Percentiles rank a stretch among this genome's conserved stretches.
phyloP scores from a whole-genome alignment of 1,284 basidiomycete genomes.

The Grifola frondosa region DNA sequence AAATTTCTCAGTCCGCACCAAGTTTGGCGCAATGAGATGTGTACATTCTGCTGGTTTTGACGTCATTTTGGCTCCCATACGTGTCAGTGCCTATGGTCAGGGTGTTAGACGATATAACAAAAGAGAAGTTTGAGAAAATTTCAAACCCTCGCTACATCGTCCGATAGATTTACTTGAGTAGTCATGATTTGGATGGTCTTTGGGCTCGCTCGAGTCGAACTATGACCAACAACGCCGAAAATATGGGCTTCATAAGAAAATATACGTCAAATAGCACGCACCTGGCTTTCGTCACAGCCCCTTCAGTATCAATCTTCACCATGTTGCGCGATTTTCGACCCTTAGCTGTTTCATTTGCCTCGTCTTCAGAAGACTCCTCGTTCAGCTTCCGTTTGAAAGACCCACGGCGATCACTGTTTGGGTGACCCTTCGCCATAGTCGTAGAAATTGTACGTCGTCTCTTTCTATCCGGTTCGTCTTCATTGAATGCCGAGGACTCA shows the following conservation, averaged over 20 bases:
- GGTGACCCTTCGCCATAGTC: conserved; percentile 11
- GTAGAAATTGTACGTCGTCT: conserved; percentile 24
- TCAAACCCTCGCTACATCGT: conserved; percentile 60
- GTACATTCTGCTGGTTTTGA: conserved; percentile 68
- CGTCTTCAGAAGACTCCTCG: conserved; percentile 12
- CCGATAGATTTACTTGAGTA: conserved; percentile 54
- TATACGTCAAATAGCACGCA: background rate
- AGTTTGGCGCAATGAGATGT: conserved; percentile 64
- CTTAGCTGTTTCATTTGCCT: too few relatives aligned
- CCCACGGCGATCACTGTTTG: too few relatives aligned
- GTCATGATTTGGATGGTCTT: conserved; percentile 51
- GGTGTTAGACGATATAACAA: too few relatives aligned
- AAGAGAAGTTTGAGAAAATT: too few relatives aligned
- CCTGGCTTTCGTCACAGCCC: background rate
- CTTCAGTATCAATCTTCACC: too few relatives aligned
- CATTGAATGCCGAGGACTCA: conserved; percentile 22
- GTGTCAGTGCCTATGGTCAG: conserved; percentile 60
- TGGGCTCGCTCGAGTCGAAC: conserved; percentile 1
- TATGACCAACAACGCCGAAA: too few relatives aligned
- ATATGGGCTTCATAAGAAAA: background rate
- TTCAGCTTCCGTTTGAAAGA: conserved; percentile 19
- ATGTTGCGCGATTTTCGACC: too few relatives aligned
- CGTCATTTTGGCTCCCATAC: conserved; percentile 64
- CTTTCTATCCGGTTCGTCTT: conserved; percentile 35
- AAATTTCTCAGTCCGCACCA: conserved; percentile 83